Conservation (phyloP, 345 rosid genomes). For the Erucastrum elatum region DNA sequence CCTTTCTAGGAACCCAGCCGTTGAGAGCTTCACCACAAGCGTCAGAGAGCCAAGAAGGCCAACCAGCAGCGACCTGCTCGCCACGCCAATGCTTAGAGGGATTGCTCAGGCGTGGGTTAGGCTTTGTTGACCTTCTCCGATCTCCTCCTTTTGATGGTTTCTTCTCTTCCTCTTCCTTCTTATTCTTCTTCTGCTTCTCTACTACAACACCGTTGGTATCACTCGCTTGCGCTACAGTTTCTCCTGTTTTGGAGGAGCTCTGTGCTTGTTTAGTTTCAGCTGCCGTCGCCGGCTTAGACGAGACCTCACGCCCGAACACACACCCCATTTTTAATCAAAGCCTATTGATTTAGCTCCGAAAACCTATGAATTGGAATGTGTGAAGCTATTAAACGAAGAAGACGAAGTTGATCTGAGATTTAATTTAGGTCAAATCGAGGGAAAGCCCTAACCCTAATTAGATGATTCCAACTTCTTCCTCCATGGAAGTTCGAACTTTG, state of each 20-base stretch:
- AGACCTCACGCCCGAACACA: slow-evolving; percentile 76
- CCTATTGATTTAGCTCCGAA: slow-evolving; percentile 38
- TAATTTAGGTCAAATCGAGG: slow-evolving; percentile 16
- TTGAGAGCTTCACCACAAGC: slow-evolving; percentile 94
- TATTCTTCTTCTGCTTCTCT: slow-evolving; percentile 39
- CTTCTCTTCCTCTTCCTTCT: slow-evolving; percentile 58
- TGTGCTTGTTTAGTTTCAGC: slow-evolving; percentile 58
- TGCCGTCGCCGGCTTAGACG: slow-evolving; percentile 18
- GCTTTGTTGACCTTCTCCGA: slow-evolving; percentile 73
- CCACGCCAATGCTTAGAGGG: slow-evolving; percentile 70
- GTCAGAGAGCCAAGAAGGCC: slow-evolving; percentile 93
- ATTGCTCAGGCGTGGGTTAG: slow-evolving; percentile 60
- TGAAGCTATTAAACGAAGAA: not conserved
- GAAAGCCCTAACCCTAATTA: slow-evolving; percentile 14
- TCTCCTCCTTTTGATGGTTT: slow-evolving; percentile 62
- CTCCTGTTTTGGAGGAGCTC: slow-evolving; percentile 39
- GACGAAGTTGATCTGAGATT: slow-evolving; percentile 28
- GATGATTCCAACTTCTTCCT: not conserved
- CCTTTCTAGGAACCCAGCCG: slow-evolving; percentile 95
- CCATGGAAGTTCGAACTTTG: slow-evolving; percentile 19
- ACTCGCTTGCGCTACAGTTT: slow-evolving; percentile 41
- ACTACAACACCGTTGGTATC: slow-evolving; percentile 35
- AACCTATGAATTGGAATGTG: slow-evolving; percentile 17
- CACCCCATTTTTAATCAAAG: slow-evolving; percentile 72
- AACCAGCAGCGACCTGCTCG: slow-evolving; percentile 97